Percentiles rank a stretch among this genome's conserved stretches.
Conservation (phyloP, 2,329 filamentous ascomycete species). For the Escovopsis weberi region DNA sequence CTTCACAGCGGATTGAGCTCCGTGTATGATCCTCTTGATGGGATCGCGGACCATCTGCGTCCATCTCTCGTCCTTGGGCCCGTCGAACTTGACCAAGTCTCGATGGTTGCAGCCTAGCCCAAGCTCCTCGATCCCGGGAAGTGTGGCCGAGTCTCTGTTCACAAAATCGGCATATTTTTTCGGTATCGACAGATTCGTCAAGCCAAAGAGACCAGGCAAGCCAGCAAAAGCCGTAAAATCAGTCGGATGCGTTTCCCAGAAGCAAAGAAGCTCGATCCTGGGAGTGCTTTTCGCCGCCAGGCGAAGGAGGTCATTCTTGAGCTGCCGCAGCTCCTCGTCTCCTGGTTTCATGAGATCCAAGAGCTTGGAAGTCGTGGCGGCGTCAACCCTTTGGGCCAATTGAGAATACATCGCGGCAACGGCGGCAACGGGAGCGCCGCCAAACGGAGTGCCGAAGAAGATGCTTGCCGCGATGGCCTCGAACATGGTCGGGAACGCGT, state of each 20-base stretch:
- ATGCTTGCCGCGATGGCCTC: constrained; percentile 24
- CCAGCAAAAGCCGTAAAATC: constrained; percentile 22
- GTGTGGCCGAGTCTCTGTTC: constrained; percentile 23
- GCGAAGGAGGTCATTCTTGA: constrained; percentile 25
- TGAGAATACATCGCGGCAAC: constrained; percentile 23
- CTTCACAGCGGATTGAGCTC: constrained; percentile 20
- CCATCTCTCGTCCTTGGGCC: constrained; percentile 23
- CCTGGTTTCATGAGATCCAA: constrained; percentile 26
- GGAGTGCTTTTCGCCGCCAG: constrained; percentile 19
- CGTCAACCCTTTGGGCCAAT: constrained; percentile 18
- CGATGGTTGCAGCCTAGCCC: constrained; percentile 24
- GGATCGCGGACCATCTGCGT: constrained; percentile 20
- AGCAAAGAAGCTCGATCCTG: constrained; percentile 23
- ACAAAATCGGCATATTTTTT: constrained; percentile 24
- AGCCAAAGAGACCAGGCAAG: constrained; percentile 14
- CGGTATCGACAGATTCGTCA: constrained; percentile 12
- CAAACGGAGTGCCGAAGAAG: constrained; percentile 28
- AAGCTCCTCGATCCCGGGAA: constrained; percentile 19
- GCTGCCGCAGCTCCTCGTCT: constrained; percentile 22
- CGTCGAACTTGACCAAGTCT: constrained; percentile 27
- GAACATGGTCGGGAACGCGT: constrained; percentile 24
- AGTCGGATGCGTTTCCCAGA: constrained; percentile 26
- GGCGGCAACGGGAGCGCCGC: constrained; percentile 22
- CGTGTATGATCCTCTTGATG: constrained; percentile 22
- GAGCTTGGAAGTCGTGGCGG: constrained; percentile 20